A percentile compares a stretch with the other conserved stretches of the same genome.
Conservation (phyloP, 768 basidiomycete species). For the Lactarius evosmus region DNA sequence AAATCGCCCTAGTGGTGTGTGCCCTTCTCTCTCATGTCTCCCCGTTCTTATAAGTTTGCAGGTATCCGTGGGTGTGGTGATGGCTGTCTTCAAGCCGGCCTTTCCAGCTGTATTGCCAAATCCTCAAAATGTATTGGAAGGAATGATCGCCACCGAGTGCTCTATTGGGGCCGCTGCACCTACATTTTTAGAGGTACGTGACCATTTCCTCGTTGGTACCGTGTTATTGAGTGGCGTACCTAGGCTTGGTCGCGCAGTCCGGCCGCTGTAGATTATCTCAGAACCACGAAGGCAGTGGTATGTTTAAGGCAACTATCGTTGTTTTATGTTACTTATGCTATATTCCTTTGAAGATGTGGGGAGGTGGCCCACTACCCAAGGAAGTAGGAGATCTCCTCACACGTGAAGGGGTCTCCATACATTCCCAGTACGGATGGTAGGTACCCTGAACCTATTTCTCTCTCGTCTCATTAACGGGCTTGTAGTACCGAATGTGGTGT, state of each 20-base stretch:
- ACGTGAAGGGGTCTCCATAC: constrained; percentile 29
- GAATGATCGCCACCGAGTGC: constrained; percentile 29
- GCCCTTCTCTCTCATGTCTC: neutral
- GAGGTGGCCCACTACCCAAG: constrained; percentile 33
- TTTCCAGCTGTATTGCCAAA: constrained; percentile 33
- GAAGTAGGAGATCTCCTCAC: constrained; percentile 31
- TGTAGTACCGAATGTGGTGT: constrained; percentile 29
- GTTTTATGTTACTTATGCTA: neutral
- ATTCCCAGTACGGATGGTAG: constrained; percentile 30
- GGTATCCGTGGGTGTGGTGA: constrained; percentile 31
- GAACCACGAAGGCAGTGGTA: constrained; percentile 29
- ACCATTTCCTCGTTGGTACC: neutral
- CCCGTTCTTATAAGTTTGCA: constrained; percentile 18
- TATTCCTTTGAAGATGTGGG: constrained; percentile 30
- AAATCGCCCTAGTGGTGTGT: constrained; percentile 31
- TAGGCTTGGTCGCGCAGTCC: constrained; percentile 32
- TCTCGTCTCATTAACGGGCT: neutral
- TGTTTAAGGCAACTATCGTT: neutral
- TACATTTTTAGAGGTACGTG: constrained; percentile 35
- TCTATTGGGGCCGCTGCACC: constrained; percentile 35
- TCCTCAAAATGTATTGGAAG: constrained; percentile 33
- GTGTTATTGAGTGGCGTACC: neutral
- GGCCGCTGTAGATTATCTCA: constrained; percentile 28
- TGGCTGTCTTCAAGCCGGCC: constrained; percentile 34
- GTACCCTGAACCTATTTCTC: neutral